Percentiles rank a stretch among this genome's conserved stretches.
phyloP scores from a whole-genome alignment of 495 filamentous ascomycete genomes.

The Elaphomyces granulatus region DNA sequence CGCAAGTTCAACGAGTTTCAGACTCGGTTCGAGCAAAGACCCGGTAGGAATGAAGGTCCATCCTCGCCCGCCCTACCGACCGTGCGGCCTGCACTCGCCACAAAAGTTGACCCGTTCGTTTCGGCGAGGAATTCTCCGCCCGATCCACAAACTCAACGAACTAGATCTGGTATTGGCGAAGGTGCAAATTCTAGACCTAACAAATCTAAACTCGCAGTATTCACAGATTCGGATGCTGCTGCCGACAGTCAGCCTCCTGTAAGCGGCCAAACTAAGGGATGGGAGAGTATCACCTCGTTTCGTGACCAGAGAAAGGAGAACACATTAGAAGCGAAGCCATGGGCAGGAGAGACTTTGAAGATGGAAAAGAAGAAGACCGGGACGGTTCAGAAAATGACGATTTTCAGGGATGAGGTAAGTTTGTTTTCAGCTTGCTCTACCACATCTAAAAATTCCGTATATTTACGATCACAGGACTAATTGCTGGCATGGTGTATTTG shows the following conservation, averaged over 20 bases:
- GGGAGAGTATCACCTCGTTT: conserved; percentile 82
- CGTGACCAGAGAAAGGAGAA: conserved; percentile 92
- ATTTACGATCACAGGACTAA: conserved; percentile 99
- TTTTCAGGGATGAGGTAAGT: conserved; percentile 96
- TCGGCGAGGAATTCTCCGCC: conserved; percentile 20
- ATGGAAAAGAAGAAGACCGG: conserved; percentile 67
- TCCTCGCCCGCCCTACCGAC: conserved; percentile 74
- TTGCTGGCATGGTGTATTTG: conserved; percentile 49
- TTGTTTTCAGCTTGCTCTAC: conserved; percentile 13
- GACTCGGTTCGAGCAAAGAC: conserved; percentile 49
- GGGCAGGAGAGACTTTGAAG: conserved; percentile 84
- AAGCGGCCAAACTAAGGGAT: conserved; percentile 48
- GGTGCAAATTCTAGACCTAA: conserved; percentile 44
- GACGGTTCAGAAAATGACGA: conserved; percentile 64
- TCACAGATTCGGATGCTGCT: conserved; percentile 53
- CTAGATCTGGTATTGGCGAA: conserved; percentile 27
- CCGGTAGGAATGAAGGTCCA: conserved; percentile 47
- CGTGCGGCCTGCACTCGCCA: conserved; percentile 70
- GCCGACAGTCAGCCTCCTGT: conserved; percentile 28
- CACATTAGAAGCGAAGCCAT: conserved; percentile 68
- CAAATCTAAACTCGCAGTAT: conserved; percentile 78
- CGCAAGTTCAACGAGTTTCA: conserved; percentile 89
- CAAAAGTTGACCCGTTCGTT: conserved; percentile 72
- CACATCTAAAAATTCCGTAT: conserved; percentile 39
- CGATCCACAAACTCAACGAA: conserved; percentile 52